These are phyloP conservation scores for Microthyrium microscopicum DNA, from an alignment of 2,329 filamentous ascomycete species.

Conservation along the genomic window DNA sequence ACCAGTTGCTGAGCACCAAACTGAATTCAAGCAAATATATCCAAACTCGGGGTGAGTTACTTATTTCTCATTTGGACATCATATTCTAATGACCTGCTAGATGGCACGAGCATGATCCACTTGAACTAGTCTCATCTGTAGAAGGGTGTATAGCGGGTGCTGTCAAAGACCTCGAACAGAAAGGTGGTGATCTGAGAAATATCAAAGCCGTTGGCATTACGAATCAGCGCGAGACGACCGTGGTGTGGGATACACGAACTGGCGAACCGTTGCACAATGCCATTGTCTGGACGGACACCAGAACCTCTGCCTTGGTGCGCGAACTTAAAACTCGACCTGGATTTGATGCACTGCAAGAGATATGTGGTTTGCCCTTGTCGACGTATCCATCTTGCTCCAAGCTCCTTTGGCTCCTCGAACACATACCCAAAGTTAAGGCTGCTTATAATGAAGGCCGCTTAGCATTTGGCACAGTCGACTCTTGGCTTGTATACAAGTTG, in stretches of 20 bases:
- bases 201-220: constrained; percentile 75
- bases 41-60: constrained; percentile 64
- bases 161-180: constrained; percentile 49
- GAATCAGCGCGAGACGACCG: constrained; percentile 77
- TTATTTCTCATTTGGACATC: neutral
- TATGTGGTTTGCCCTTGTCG: constrained; percentile 70
- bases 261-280: constrained; percentile 72
- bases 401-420: constrained; percentile 64
- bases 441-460: constrained; percentile 63
- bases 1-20: constrained; percentile 67
- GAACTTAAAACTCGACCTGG: constrained; percentile 53
- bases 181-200: constrained; percentile 48
- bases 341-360: constrained; percentile 49
- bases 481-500: constrained; percentile 73
- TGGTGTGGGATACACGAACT: constrained; percentile 70
- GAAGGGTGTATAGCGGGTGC: constrained; percentile 66
- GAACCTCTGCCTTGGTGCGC: constrained; percentile 58
- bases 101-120: constrained; percentile 82
- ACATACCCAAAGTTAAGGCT: constrained; percentile 50
- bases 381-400: constrained; percentile 83
- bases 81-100: constrained; percentile 24
- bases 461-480: constrained; percentile 75
- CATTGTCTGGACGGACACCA: constrained; percentile 81
- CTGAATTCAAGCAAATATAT: constrained; percentile 74
- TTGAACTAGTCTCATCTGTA: constrained; percentile 58